Percentiles rank a stretch among this genome's conserved stretches.
These are phyloP conservation scores for Phyllosticta ampelicida DNA, from an alignment of 2,329 filamentous ascomycete genomes.

Conservation along the genomic window DNA sequence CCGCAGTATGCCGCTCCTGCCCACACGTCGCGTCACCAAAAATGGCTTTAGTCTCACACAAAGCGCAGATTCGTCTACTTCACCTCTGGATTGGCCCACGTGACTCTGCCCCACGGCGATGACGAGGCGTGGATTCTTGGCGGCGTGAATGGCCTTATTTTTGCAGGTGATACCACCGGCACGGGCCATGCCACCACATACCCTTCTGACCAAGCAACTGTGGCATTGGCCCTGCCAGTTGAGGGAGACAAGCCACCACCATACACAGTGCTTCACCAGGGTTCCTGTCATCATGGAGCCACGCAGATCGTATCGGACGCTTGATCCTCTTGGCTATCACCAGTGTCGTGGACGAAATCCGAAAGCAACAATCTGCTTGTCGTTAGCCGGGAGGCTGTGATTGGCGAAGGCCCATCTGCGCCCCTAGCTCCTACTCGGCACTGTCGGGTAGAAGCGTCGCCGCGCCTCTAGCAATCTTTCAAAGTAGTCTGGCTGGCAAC, in stretches of 20 bases:
- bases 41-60: not conserved
- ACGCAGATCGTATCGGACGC: not conserved
- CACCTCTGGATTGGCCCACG: conserved; percentile 22
- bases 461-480: not conserved
- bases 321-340: not conserved
- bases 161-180: conserved; percentile 23
- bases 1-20: conserved; percentile 16
- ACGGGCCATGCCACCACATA: conserved; percentile 23
- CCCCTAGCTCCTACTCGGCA: not conserved
- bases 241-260: conserved; percentile 16
- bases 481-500: not conserved
- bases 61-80: conserved; percentile 17
- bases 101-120: conserved; percentile 20
- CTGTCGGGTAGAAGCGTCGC: not conserved
- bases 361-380: not conserved
- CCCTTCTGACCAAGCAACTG: conserved; percentile 22
- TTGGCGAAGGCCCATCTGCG: not conserved
- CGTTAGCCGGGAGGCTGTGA: not conserved
- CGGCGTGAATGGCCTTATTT: conserved; percentile 21
- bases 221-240: conserved; percentile 21
- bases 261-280: conserved; percentile 9
- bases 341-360: not conserved
- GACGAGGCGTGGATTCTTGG: conserved; percentile 23
- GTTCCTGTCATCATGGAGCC: not conserved
- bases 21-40: not conserved